Evolutionary conservation across 495 filamentous ascomycete species (phyloP), one percentile per base, ranked within the genome.

Genomic region (Baudoinia panamericana): DNA sequence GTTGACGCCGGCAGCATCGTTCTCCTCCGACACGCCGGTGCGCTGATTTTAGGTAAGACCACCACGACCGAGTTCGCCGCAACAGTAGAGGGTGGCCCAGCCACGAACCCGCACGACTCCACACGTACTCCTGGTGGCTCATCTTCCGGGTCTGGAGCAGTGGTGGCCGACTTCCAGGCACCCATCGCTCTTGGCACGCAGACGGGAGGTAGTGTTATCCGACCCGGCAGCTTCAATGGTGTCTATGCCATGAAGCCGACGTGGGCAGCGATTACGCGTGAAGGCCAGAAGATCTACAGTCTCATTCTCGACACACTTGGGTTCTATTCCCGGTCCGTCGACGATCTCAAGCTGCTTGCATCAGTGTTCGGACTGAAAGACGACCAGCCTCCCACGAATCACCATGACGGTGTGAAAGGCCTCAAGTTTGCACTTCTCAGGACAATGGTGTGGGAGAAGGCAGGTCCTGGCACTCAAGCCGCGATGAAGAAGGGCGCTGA

Each of bases 231-330:
- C 0, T 75, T 66, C 53, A 70, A 67, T 34, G 68, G 69, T 19
- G 58, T 69, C 11, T 73, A 65, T 45, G 67, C 60, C 5, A 46
- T 74, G 13, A 76, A 76, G 48, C 72, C 71, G 23, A 76, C 71
- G 0, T 71, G 67, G 66, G 65, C 63, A 26, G 51, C 66, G 0
- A 64, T 76, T 21, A 67, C 62, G 15, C 57, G 66, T 16, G 70
- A 73, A 49, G 71, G 70, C 1, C 51, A 56, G 36, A 66, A 64
- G 46, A 31, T 63, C 10, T 70, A 64, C 53, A 64, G 65, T 2
- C 48, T 63, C 2, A 67, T 55, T 7, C 60, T 66, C 22, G 71
- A 76, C 46, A 76, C 71, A 0, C 35, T 71, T 16, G 71, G 71
- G 0, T 58, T 71, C 27, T 71, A 62, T 36, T 58, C 67, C 0